A percentile compares a stretch with the other conserved stretches of the same genome.
Evolutionary conservation across 179 eudicot species (phyloP).

Genomic region (Pouteria campechiana): DNA sequence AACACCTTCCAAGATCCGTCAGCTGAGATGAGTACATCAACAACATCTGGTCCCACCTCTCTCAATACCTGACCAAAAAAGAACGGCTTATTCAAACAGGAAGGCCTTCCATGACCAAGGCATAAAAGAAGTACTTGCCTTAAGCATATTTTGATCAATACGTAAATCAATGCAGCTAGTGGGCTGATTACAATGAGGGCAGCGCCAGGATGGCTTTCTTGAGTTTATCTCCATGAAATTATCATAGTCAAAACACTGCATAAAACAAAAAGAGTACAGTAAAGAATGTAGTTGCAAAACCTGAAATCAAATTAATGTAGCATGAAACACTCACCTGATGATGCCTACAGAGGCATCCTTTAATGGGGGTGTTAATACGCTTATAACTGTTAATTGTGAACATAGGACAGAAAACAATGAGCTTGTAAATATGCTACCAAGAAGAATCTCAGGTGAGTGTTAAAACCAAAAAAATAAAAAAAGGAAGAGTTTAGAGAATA

Average conservation of each 20-base stretch:
- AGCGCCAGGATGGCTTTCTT: slow-evolving; percentile 84
- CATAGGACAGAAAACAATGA: too few species aligned
- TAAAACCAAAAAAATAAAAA: too few species aligned
- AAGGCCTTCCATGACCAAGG: not conserved
- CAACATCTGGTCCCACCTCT: slow-evolving; percentile 47
- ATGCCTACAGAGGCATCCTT: slow-evolving; percentile 85
- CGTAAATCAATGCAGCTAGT: slow-evolving; percentile 72
- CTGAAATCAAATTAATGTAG: not conserved
- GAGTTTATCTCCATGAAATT: slow-evolving; percentile 65
- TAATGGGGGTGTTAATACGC: slow-evolving; percentile 68
- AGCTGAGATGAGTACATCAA: slow-evolving; percentile 44
- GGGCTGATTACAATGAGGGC: slow-evolving; percentile 72
- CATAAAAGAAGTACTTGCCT: slow-evolving; percentile 40
- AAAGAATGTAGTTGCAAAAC: not conserved
- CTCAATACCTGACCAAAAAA: slow-evolving; percentile 39
- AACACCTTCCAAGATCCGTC: slow-evolving; percentile 82
- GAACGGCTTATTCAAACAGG: not conserved
- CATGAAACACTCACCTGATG: slow-evolving; percentile 50
- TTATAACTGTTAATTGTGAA: slow-evolving; percentile 60
- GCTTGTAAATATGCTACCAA: too few species aligned
- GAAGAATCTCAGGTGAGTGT: too few species aligned
- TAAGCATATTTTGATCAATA: slow-evolving; percentile 65
- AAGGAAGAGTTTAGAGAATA: too few species aligned
- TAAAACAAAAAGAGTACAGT: not conserved
- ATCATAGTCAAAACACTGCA: slow-evolving; percentile 78